A percentile compares a stretch with the other conserved stretches of the same genome.
phyloP scores from a whole-genome alignment of 2,329 filamentous ascomycete species.

The Gyromitra esculenta region DNA sequence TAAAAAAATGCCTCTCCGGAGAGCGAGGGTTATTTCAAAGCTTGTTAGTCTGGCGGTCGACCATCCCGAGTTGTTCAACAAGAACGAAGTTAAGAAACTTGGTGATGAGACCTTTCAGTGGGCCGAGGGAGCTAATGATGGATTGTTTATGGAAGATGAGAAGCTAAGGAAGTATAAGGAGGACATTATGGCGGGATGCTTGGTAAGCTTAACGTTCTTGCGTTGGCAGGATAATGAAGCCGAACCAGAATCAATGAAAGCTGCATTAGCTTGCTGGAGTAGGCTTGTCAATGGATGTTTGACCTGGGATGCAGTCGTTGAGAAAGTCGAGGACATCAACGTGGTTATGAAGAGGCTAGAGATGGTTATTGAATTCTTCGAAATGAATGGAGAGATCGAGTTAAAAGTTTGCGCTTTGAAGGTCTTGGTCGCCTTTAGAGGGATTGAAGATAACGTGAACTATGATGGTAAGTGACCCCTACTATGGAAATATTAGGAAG shows the following conservation, averaged over 20 bases:
- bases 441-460: constrained; percentile 47
- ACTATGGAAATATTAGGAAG: constrained; percentile 59
- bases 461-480: constrained; percentile 58
- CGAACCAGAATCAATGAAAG: constrained; percentile 50
- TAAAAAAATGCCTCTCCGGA: constrained; percentile 54
- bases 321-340: constrained; percentile 54
- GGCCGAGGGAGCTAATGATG: constrained; percentile 30
- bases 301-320: constrained; percentile 56
- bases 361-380: constrained; percentile 57
- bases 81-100: constrained; percentile 39
- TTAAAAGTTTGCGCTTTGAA: constrained; percentile 55
- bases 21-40: constrained; percentile 52
- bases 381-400: constrained; percentile 57
- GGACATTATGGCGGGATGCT: constrained; percentile 53
- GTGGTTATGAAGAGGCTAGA: constrained; percentile 52
- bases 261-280: constrained; percentile 50
- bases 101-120: constrained; percentile 51
- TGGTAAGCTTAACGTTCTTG: constrained; percentile 51
- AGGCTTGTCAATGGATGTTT: constrained; percentile 53
- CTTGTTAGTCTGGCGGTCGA: constrained; percentile 51
- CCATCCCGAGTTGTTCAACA: constrained; percentile 50
- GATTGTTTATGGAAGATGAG: constrained; percentile 37
- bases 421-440: constrained; percentile 54
- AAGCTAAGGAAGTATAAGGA: constrained; percentile 40
- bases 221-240: constrained; percentile 46